These are phyloP conservation scores for Yamadazyma tumulicola DNA, from an alignment of 805 yeast species.

Conservation along the genomic window DNA sequence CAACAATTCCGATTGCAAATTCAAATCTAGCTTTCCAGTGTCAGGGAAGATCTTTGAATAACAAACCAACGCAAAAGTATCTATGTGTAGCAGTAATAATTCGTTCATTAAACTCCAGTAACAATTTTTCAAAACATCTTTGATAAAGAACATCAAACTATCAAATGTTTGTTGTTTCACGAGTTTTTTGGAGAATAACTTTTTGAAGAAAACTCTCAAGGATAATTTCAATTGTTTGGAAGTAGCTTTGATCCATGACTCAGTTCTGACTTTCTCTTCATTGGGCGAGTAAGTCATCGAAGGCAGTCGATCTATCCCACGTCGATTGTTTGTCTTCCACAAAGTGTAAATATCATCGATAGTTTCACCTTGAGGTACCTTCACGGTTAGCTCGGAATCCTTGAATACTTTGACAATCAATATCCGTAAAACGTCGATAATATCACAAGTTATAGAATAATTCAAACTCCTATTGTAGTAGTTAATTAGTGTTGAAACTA, in stretches of 20 bases:
- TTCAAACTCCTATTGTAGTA: conserved; percentile 27
- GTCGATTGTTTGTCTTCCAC: not conserved
- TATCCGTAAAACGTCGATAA: conserved; percentile 19
- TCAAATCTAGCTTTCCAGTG: conserved; percentile 5
- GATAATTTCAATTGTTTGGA: conserved; percentile 36
- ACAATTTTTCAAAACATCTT: conserved; percentile 20
- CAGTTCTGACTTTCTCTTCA: conserved; percentile 12
- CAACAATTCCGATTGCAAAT: conserved; percentile 8
- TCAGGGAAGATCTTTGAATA: conserved; percentile 8
- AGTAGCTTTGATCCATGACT: conserved; percentile 37
- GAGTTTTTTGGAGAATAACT: conserved; percentile 18
- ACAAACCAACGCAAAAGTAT: conserved; percentile 20
- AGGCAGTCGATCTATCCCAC: not conserved
- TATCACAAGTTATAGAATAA: conserved; percentile 16
- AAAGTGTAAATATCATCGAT: conserved; percentile 1
- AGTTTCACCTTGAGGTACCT: conserved; percentile 2
- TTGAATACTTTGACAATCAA: conserved; percentile 28
- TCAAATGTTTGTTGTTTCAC: conserved; percentile 21
- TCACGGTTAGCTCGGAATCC: conserved; percentile 16
- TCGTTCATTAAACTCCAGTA: conserved; percentile 31
- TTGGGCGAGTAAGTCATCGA: not conserved
- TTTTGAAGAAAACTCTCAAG: conserved; percentile 28
- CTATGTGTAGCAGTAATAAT: conserved; percentile 26
- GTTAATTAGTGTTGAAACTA: conserved; percentile 29
- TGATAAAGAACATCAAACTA: conserved; percentile 21